These are phyloP conservation scores for Microstroma glucosiphilum DNA, from an alignment of 1,284 basidiomycete genomes.

Conservation along the genomic window DNA sequence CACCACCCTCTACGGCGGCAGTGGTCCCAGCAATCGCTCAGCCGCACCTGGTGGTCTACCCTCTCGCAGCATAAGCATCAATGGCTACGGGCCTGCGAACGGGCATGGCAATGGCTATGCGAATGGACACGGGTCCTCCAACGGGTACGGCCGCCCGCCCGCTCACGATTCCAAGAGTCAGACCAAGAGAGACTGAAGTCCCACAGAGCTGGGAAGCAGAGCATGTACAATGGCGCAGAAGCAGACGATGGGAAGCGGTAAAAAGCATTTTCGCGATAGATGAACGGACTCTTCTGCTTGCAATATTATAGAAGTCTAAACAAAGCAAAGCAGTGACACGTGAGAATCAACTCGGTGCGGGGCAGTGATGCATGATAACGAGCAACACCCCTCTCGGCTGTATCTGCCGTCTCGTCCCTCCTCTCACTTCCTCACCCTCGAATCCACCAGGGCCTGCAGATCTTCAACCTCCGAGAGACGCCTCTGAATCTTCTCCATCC, in stretches of 20 bases:
- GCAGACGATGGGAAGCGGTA: too few species aligned
- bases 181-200: background rate
- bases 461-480: background rate
- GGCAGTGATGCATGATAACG: too few species aligned
- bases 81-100: background rate
- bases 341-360: too few species aligned
- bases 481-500: background rate
- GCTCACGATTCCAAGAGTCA: background rate
- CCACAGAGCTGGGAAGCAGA: too few species aligned
- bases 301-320: too few species aligned
- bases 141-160: background rate
- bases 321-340: too few species aligned
- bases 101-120: background rate
- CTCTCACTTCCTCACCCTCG: too few species aligned
- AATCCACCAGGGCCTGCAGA: background rate
- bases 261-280: too few species aligned
- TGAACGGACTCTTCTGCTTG: too few species aligned
- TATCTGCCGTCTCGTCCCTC: too few species aligned
- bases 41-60: background rate
- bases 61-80: background rate
- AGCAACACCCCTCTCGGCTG: too few species aligned
- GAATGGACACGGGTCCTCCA: background rate
- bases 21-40: background rate
- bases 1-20: background rate
- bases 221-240: too few species aligned